These are phyloP conservation scores for Mycena olivaceomarginata DNA, from an alignment of 768 basidiomycete genomes.

Conservation along the genomic window DNA sequence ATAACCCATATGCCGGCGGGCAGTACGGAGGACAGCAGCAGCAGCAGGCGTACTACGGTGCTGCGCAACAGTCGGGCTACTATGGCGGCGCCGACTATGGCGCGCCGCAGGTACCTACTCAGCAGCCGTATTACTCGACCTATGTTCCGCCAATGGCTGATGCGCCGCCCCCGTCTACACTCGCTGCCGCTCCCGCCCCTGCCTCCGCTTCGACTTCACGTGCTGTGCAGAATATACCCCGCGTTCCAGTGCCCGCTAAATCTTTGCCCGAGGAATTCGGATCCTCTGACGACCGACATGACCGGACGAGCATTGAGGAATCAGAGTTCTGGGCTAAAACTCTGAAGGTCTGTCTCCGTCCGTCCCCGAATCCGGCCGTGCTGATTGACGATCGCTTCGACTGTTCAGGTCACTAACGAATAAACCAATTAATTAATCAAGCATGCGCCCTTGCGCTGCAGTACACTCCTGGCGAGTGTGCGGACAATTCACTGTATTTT, in stretches of 20 bases:
- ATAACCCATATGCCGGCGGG: constrained; percentile 16
- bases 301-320: constrained; percentile 38
- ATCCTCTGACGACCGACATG: constrained; percentile 13
- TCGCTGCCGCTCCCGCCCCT: background rate
- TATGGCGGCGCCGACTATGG: background rate
- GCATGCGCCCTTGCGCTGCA: background rate
- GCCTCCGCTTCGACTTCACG: constrained; percentile 8
- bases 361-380: background rate
- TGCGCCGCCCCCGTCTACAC: background rate
- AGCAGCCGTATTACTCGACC: constrained; percentile 26
- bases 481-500: constrained; percentile 33
- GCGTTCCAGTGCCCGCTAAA: constrained; percentile 36
- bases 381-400: background rate
- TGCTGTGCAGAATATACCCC: constrained; percentile 36
- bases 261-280: constrained; percentile 40
- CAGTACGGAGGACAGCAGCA: constrained; percentile 19
- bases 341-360: constrained; percentile 29
- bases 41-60: constrained; percentile 25
- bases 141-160: constrained; percentile 40
- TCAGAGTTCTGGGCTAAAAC: constrained; percentile 40
- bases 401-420: constrained; percentile 39
- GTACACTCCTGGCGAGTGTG: constrained; percentile 38
- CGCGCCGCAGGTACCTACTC: background rate
- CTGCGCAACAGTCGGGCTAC: constrained; percentile 14
- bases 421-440: background rate